Conservation (phyloP, 139 green algal genomes). For the Chlorella sp. region DNA sequence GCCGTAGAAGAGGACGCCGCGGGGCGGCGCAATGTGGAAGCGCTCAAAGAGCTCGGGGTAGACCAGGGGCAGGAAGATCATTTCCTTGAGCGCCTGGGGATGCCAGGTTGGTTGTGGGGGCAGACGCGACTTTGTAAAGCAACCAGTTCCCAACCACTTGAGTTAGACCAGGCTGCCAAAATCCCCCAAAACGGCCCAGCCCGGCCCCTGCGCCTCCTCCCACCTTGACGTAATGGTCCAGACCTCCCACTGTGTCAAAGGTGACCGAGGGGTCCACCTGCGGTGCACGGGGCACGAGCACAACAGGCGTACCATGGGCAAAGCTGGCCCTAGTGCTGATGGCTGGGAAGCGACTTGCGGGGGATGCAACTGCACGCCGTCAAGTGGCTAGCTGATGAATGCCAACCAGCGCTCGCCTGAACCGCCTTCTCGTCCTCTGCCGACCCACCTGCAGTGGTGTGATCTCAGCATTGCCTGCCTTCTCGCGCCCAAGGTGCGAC, state of each 20-base stretch:
- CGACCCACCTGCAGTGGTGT: conserved; percentile 65
- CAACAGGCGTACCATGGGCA: too few relatives aligned
- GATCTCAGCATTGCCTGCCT: conserved; percentile 74
- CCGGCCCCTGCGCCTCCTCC: background rate
- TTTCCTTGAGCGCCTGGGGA: conserved; percentile 90
- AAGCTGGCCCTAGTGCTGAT: too few relatives aligned
- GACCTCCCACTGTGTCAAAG: conserved; percentile 90
- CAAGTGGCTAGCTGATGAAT: too few relatives aligned
- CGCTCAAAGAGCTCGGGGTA: conserved; percentile 95
- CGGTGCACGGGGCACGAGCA: background rate
- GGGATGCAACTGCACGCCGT: too few relatives aligned
- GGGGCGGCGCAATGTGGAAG: conserved; percentile 85
- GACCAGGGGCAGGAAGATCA: conserved; percentile 95
- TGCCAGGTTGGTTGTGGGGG: background rate
- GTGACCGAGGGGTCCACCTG: conserved; percentile 83
- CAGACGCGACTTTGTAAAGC: too few relatives aligned
- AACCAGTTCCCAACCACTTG: too few relatives aligned
- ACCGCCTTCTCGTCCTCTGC: too few relatives aligned
- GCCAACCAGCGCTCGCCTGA: too few relatives aligned
- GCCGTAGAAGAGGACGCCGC: conserved; percentile 94
- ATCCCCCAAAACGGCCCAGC: background rate
- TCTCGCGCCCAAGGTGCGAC: conserved; percentile 21
- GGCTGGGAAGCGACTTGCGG: too few relatives aligned
- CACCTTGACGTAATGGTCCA: conserved; percentile 83
- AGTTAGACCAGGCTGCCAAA: background rate